phyloP scores from a whole-genome alignment of 805 yeast genomes.

The Myxozyma lipomycoides region DNA sequence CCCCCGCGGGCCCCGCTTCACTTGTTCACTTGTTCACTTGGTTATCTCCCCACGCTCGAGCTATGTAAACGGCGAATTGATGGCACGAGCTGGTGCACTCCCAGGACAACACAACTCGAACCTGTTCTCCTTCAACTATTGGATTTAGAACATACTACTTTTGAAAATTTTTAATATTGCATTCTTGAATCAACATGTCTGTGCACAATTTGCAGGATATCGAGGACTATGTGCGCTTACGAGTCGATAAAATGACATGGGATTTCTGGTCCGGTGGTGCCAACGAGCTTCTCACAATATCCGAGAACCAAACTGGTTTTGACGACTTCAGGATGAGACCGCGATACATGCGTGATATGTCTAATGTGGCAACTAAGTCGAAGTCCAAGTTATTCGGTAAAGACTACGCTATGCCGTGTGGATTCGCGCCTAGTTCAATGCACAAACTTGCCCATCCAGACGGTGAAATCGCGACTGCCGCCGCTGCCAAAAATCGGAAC shows the following conservation, averaged over 20 bases:
- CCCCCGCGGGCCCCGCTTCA: too few species aligned
- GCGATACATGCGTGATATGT: constrained; percentile 65
- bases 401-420: constrained; percentile 31
- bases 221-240: constrained; percentile 18
- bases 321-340: constrained; percentile 74
- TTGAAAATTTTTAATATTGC: too few species aligned
- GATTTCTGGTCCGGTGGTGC: constrained; percentile 31
- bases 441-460: constrained; percentile 33
- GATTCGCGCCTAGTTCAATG: constrained; percentile 36
- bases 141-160: too few species aligned
- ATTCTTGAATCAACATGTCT: constrained; percentile 3
- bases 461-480: constrained; percentile 34
- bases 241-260: constrained; percentile 21
- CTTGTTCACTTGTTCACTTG: too few species aligned
- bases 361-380: constrained; percentile 54
- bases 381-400: constrained; percentile 30
- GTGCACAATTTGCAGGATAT: constrained; percentile 22
- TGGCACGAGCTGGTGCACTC: too few species aligned
- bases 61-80: too few species aligned
- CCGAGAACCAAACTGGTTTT: constrained; percentile 75
- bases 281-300: constrained; percentile 42
- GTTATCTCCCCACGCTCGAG: too few species aligned
- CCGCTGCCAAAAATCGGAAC: constrained; percentile 30
- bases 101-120: too few species aligned
- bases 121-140: too few species aligned